phyloP scores from a whole-genome alignment of 768 basidiomycete species.

The Mycena venus region DNA sequence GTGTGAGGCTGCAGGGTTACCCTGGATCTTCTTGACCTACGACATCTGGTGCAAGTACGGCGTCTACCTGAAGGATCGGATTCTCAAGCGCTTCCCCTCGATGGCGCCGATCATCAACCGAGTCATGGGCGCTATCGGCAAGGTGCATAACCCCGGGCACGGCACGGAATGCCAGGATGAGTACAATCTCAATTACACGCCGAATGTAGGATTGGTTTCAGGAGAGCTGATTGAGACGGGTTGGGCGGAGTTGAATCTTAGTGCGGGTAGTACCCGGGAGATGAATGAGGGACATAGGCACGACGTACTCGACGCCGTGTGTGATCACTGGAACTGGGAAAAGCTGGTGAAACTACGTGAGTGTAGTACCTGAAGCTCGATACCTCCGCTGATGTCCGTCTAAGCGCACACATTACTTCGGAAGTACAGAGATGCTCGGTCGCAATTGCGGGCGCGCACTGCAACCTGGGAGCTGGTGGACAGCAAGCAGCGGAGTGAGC shows the following conservation, averaged over 20 bases:
- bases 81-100: conserved; percentile 33
- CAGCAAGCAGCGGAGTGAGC: too few species aligned
- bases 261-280: conserved; percentile 43
- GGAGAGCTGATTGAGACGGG: conserved; percentile 46
- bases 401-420: too few species aligned
- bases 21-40: conserved; percentile 42
- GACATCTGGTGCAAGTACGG: conserved; percentile 46
- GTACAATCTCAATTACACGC: conserved; percentile 40
- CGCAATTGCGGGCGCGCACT: too few species aligned
- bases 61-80: conserved; percentile 35
- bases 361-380: too few species aligned
- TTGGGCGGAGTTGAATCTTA: conserved; percentile 44
- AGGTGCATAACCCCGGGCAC: conserved; percentile 47
- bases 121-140: conserved; percentile 41
- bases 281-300: conserved; percentile 47
- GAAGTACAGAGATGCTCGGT: too few species aligned
- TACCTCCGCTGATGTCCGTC: too few species aligned
- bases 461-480: too few species aligned
- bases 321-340: conserved; percentile 42
- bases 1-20: conserved; percentile 7
- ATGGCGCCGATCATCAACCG: conserved; percentile 26
- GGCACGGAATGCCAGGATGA: conserved; percentile 37
- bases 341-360: too few species aligned
- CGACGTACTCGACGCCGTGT: conserved; percentile 43
- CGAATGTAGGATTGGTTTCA: conserved; percentile 36